phyloP scores from a whole-genome alignment of 768 basidiomycete genomes.

The Ramaria rubella region DNA sequence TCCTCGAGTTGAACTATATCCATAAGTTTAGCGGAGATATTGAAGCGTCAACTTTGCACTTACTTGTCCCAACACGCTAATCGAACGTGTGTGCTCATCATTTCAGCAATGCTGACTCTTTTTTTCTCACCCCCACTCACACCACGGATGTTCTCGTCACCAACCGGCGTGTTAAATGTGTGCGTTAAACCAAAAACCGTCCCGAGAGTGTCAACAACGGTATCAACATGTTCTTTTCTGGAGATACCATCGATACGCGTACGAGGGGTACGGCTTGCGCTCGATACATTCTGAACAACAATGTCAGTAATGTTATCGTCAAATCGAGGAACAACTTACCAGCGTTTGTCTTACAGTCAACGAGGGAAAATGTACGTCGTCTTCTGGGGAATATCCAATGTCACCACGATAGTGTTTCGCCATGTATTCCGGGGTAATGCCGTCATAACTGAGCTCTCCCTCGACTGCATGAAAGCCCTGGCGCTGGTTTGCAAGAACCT shows the following conservation, averaged over 20 bases:
- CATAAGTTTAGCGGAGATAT: conserved; percentile 27
- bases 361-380: conserved; percentile 81
- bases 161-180: conserved; percentile 35
- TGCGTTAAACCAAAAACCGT: conserved; percentile 51
- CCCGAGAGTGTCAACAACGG: conserved; percentile 46
- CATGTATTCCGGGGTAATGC: conserved; percentile 61
- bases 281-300: conserved; percentile 41
- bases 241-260: conserved; percentile 42
- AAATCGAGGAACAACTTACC: conserved; percentile 24
- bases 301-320: not conserved
- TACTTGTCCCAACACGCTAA: conserved; percentile 78
- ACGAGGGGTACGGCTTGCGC: conserved; percentile 60
- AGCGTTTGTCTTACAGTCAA: conserved; percentile 77
- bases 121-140: conserved; percentile 75
- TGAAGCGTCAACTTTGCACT: not conserved
- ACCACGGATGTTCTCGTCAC: conserved; percentile 43
- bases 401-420: conserved; percentile 66
- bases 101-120: conserved; percentile 78
- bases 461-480: conserved; percentile 59
- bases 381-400: conserved; percentile 75
- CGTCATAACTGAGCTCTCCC: conserved; percentile 72
- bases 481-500: conserved; percentile 71
- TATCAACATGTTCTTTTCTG: conserved; percentile 37
- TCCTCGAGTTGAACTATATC: conserved; percentile 66
- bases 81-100: conserved; percentile 57